These are phyloP conservation scores for Metrosideros polymorpha DNA, from an alignment of 441 rosid species.

Conservation along the genomic window DNA sequence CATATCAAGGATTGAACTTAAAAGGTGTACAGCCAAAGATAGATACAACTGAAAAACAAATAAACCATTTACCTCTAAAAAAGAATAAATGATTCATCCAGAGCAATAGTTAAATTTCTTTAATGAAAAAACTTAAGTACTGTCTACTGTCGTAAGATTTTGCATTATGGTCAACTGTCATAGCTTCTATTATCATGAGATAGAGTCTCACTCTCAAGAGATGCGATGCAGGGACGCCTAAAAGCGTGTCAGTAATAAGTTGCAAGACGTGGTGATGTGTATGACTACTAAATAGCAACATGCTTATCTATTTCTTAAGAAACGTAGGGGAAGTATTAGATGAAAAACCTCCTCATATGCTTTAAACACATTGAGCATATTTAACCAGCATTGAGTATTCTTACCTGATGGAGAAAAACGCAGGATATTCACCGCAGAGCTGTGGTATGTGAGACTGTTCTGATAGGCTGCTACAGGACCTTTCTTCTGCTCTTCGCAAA, in stretches of 20 bases:
- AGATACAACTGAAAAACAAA: background rate
- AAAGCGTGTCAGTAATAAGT: background rate
- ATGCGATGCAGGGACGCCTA: background rate
- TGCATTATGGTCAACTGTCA: background rate
- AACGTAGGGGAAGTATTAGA: background rate
- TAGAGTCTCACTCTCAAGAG: background rate
- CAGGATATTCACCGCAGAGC: slow-evolving; percentile 64
- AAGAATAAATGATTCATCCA: background rate
- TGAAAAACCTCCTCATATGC: background rate
- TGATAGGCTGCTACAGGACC: slow-evolving; percentile 58
- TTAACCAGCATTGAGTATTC: background rate
- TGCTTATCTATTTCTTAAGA: background rate
- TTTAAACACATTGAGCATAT: background rate
- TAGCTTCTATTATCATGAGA: background rate
- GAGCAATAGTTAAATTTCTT: background rate
- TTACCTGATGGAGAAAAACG: slow-evolving; percentile 85
- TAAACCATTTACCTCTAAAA: background rate
- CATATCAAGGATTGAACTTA: background rate
- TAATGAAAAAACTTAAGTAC: background rate
- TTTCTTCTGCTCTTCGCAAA: slow-evolving; percentile 45
- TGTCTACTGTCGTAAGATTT: background rate
- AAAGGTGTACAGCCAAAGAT: background rate
- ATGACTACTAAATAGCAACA: background rate
- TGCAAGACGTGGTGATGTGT: background rate
- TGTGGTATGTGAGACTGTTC: slow-evolving; percentile 71